Evolutionary conservation across 2,329 filamentous ascomycete genomes (phyloP).

Genomic region (Phialophora expanda): DNA sequence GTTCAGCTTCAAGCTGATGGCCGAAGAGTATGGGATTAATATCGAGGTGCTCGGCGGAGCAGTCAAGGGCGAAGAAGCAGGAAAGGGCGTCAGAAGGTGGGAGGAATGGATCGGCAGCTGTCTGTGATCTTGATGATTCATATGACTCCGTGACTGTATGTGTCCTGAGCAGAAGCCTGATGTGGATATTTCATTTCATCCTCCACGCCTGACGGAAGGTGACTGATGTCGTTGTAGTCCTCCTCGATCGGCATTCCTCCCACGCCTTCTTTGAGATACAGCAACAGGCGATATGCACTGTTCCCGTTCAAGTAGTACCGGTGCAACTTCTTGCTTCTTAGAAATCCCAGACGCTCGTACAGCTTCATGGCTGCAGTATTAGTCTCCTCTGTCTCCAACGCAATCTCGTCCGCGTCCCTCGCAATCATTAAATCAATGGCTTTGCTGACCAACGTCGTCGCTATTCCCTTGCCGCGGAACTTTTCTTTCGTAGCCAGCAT

Average conservation of each 20-base stretch:
- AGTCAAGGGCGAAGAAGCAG: slow-evolving; percentile 66
- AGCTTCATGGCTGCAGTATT: slow-evolving; percentile 88
- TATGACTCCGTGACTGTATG: slow-evolving; percentile 28
- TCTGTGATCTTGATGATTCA: slow-evolving; percentile 56
- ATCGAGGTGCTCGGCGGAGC: slow-evolving; percentile 76
- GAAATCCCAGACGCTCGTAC: slow-evolving; percentile 90
- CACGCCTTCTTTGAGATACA: slow-evolving; percentile 72
- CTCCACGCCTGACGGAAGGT: slow-evolving; percentile 32
- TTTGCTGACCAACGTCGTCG: slow-evolving; percentile 82
- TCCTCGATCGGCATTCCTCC: slow-evolving; percentile 50
- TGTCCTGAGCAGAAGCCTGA: slow-evolving; percentile 16
- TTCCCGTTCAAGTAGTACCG: slow-evolving; percentile 97
- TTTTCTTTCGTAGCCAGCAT: slow-evolving; percentile 91
- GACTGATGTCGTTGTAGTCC: slow-evolving; percentile 40
- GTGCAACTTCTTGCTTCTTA: slow-evolving; percentile 89
- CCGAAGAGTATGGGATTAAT: slow-evolving; percentile 74
- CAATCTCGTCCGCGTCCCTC: slow-evolving; percentile 87
- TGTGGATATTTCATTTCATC: slow-evolving; percentile 33
- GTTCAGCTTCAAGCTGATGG: slow-evolving; percentile 83
- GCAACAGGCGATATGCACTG: slow-evolving; percentile 85
- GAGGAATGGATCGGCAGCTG: slow-evolving; percentile 86
- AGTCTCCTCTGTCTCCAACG: slow-evolving; percentile 92
- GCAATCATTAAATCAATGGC: slow-evolving; percentile 90
- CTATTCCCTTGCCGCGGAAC: slow-evolving; percentile 83
- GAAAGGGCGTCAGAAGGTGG: slow-evolving; percentile 79